Evolutionary conservation across 768 basidiomycete species (phyloP), one percentile per base, ranked within the genome.

Genomic region (Naganishia vishniacii): DNA sequence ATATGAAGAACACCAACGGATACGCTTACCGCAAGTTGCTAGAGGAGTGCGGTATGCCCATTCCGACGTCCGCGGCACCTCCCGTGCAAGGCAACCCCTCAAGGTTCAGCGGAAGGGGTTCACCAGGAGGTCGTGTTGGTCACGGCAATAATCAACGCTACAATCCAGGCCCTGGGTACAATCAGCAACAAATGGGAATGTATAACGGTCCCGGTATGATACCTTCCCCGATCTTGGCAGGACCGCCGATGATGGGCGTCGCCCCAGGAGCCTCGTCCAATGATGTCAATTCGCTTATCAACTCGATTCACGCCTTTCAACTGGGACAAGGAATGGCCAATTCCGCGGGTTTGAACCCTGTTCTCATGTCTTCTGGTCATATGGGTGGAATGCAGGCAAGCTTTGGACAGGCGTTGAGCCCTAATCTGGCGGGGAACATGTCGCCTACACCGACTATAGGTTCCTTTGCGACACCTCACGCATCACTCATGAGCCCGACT

Each of bases 21-120:
- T 92, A 93, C 71, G 90, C 91, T 15, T 98, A 97, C 77, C 86
- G 91, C 65, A 84, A 89, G 64, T 81, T 98, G 49, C 88, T 95
- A 61, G 91, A 95, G 75, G 93, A 94, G 79, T 91, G 95, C 67
- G 92, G 93, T 13, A 79, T 97, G 46, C 88, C 90, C 6, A 87
- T 91, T 31, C 64, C 69, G 0, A 70, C 78, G 11, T 32, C 32
- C 3, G 31, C 65, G n/a, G 31, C 65, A 9, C 53, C 53, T 56
- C 53, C 53, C 26, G 5, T 56, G 23, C 53, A 56, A 56, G 53
- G 53, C 32, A 26, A 41, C 15, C 23, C 37, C 25, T 18, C 53
- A 3, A 37, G 53, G 15, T 56, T 41, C 15, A 34, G 34, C 5
- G 53, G 53, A 25, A 41, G 53, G 23, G 37, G 37, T 56, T 56